Evolutionary conservation across 169 alveolate genomes (phyloP).

Genomic region (Eimeria necatrix): DNA sequence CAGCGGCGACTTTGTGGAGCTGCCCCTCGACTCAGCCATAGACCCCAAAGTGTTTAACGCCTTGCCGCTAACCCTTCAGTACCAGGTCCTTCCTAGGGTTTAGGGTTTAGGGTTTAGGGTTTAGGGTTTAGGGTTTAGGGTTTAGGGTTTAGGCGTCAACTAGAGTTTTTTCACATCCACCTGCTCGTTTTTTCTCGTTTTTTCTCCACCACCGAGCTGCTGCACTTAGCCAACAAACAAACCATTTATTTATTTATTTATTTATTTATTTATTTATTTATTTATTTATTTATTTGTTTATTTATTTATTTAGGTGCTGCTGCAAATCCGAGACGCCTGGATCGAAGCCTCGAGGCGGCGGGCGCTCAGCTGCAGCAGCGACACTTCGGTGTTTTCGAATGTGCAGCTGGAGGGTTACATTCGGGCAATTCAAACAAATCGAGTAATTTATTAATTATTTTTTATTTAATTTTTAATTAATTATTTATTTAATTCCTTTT

Average conservation of each 20-base stretch:
- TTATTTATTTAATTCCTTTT: no score
- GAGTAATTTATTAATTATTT: neutral
- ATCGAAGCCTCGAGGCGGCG: conserved; percentile 82
- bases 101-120: neutral
- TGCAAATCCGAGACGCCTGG: conserved; percentile 87
- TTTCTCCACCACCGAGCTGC: no score
- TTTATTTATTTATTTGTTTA: no score
- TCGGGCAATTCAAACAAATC: conserved; percentile 83
- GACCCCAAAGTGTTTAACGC: conserved; percentile 88
- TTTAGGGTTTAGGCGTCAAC: neutral
- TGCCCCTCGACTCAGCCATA: conserved; percentile 84
- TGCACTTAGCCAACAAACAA: no score
- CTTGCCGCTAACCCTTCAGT: conserved; percentile 83
- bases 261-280: no score
- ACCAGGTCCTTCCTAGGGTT: conserved; percentile 53
- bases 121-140: conserved; percentile 7
- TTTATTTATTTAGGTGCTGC: conserved; percentile 81
- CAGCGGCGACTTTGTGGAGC: conserved; percentile 27
- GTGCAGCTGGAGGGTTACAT: conserved; percentile 85
- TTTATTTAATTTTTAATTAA: no score
- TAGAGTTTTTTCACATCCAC: neutral
- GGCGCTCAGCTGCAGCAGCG: conserved; percentile 82
- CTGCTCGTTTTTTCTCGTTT: neutral
- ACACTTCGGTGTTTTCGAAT: conserved; percentile 84
- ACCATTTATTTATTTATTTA: no score